These are phyloP conservation scores for Rhizopogon roseolus DNA, from an alignment of 768 basidiomycete genomes.

Conservation along the genomic window DNA sequence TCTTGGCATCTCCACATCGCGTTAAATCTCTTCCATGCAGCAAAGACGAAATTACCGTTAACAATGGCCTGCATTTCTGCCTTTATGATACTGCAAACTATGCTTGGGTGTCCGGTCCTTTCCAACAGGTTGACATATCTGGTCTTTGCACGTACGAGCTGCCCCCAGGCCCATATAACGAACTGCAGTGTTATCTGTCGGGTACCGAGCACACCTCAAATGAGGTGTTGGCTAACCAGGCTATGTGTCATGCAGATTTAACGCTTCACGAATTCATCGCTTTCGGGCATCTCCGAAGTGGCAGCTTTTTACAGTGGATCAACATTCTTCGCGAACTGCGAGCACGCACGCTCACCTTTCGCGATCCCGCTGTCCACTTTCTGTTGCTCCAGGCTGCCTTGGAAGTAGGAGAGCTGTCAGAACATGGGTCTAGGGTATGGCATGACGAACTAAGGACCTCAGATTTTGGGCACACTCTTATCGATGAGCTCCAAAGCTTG, in stretches of 20 bases:
- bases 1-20: neutral
- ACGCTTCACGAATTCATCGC: constrained; percentile 36
- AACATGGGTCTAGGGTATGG: constrained; percentile 22
- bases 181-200: constrained; percentile 27
- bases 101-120: constrained; percentile 12
- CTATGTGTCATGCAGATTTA: constrained; percentile 30
- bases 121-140: constrained; percentile 13
- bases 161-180: constrained; percentile 21
- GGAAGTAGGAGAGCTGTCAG: constrained; percentile 28
- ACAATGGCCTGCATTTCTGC: constrained; percentile 23
- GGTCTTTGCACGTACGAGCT: constrained; percentile 25
- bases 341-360: constrained; percentile 29
- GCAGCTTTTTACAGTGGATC: constrained; percentile 38
- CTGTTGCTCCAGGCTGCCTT: constrained; percentile 36
- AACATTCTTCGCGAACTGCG: constrained; percentile 40
- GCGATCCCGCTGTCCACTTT: constrained; percentile 29
- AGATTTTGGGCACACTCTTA: constrained; percentile 27
- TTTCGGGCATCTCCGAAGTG: constrained; percentile 36
- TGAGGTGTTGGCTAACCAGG: constrained; percentile 31
- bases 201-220: constrained; percentile 34
- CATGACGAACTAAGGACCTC: constrained; percentile 28
- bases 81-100: constrained; percentile 17
- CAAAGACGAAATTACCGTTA: constrained; percentile 16
- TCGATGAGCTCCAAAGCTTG: constrained; percentile 26
- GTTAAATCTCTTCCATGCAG: constrained; percentile 3